phyloP scores from a whole-genome alignment of 441 rosid genomes.

The Erodium moschatum region DNA sequence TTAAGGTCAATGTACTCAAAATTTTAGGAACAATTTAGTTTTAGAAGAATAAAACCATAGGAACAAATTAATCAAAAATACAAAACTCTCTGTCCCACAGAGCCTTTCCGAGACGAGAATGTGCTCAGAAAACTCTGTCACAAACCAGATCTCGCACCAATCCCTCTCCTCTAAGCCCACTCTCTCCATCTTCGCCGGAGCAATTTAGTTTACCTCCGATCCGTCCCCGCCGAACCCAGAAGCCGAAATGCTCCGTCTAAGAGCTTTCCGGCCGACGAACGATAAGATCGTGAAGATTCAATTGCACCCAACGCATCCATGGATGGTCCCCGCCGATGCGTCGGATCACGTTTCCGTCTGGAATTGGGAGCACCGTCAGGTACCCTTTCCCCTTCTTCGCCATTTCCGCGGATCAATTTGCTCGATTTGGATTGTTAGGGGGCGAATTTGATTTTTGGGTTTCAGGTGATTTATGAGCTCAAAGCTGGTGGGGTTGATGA shows the following conservation, averaged over 20 bases:
- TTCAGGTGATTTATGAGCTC: slow-evolving; percentile 70
- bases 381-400: slow-evolving; percentile 4
- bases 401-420: not conserved
- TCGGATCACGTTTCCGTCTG: slow-evolving; percentile 84
- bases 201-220: not conserved
- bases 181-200: slow-evolving; percentile 4
- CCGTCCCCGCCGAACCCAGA: not conserved
- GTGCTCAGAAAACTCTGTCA: not conserved
- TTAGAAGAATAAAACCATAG: too few relatives aligned
- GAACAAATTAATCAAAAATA: not conserved
- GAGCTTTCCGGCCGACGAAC: slow-evolving; percentile 60
- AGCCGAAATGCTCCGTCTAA: slow-evolving; percentile 54
- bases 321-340: slow-evolving; percentile 88
- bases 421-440: not conserved
- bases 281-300: slow-evolving; percentile 86
- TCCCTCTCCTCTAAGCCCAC: not conserved
- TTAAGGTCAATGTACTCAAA: too few relatives aligned
- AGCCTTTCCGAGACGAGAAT: not conserved
- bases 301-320: slow-evolving; percentile 89
- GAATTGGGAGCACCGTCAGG: slow-evolving; percentile 98
- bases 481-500: slow-evolving; percentile 97
- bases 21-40: too few relatives aligned
- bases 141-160: slow-evolving; percentile 6
- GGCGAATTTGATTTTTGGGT: not conserved
- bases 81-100: not conserved